Evolutionary conservation across 225 moss, liverwort and hornwort genomes (phyloP).

Genomic region (Physcomitrium patens): DNA sequence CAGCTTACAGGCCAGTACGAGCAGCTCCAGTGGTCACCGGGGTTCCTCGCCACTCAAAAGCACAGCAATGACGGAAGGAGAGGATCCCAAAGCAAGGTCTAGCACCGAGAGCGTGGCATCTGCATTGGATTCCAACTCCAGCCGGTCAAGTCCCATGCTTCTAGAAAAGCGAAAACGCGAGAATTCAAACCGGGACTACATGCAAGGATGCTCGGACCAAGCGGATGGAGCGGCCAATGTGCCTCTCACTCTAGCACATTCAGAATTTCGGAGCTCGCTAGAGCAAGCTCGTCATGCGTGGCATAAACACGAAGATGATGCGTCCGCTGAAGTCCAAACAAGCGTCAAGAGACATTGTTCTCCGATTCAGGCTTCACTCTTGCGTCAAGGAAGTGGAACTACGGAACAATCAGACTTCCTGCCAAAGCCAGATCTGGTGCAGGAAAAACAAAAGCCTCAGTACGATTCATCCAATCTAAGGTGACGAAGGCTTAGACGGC

Average conservation of each 20-base stretch:
- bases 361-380: slow-evolving; percentile 55
- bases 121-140: slow-evolving; percentile 48
- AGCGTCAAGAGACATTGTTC: slow-evolving; percentile 77
- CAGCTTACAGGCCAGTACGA: slow-evolving; percentile 46
- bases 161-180: slow-evolving; percentile 85
- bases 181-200: slow-evolving; percentile 45
- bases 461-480: slow-evolving; percentile 31
- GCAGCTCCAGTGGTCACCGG: slow-evolving; percentile 62
- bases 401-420: slow-evolving; percentile 40
- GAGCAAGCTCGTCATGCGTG: slow-evolving; percentile 51
- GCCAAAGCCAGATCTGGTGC: slow-evolving; percentile 38
- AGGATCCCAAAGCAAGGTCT: slow-evolving; percentile 54
- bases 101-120: slow-evolving; percentile 62
- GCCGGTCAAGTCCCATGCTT: slow-evolving; percentile 54
- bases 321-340: slow-evolving; percentile 47
- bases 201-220: slow-evolving; percentile 43
- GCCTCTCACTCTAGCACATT: slow-evolving; percentile 64
- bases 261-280: slow-evolving; percentile 51
- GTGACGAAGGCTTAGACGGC: slow-evolving; percentile 28
- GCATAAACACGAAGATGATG: slow-evolving; percentile 52
- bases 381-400: slow-evolving; percentile 40
- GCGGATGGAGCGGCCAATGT: slow-evolving; percentile 54
- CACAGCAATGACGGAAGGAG: slow-evolving; percentile 48
- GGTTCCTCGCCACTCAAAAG: slow-evolving; percentile 50
- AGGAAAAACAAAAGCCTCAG: slow-evolving; percentile 23